Evolutionary conservation across 1,284 basidiomycete genomes (phyloP), one percentile per base, ranked within the genome.

Genomic region (Trichosporon sp.): DNA sequence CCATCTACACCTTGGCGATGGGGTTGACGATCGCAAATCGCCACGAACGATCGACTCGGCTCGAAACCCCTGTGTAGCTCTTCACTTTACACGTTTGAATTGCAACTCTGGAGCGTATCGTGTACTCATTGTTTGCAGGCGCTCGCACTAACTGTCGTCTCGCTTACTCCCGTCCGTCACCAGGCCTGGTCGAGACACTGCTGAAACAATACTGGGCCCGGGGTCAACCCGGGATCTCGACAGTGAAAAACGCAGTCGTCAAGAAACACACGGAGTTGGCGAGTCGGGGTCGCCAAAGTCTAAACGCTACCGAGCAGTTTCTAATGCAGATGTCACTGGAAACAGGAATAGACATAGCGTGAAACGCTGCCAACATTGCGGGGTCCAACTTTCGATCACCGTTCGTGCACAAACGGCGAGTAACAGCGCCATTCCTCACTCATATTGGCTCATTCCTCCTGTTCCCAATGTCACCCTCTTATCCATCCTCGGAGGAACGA

Each of bases 31-130:
- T n/a, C n/a, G n/a, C n/a, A n/a, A n/a, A n/a, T n/a, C n/a, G n/a
- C n/a, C n/a, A n/a, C n/a, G n/a, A n/a, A n/a, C n/a, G n/a, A n/a
- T n/a, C n/a, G n/a, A n/a, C n/a, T n/a, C n/a, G n/a, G n/a, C n/a
- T n/a, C n/a, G n/a, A n/a, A n/a, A n/a, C n/a, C n/a, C n/a, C n/a
- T n/a, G n/a, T n/a, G n/a, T n/a, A n/a, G 46, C 46, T 48, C 19
- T 48, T 16, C 51, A 26, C 51, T 54, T 54, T 54, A 54, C 51
- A 26, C 51, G 51, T 54, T 54, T 54, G 51, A 54, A 54, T 54
- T 54, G 51, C 5, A 16, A 16, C 51, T 54, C 19, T 54, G 21
- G 51, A 54, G 51, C 10, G 51, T 54, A 54, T 54, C 19, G 21
- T 19, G 4, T 7, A 3, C 21, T 54, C 1, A 26, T 51, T 26